A percentile compares a stretch with the other conserved stretches of the same genome.
phyloP scores from a whole-genome alignment of 164 flowering plant species.

The Amborella trichopoda region DNA sequence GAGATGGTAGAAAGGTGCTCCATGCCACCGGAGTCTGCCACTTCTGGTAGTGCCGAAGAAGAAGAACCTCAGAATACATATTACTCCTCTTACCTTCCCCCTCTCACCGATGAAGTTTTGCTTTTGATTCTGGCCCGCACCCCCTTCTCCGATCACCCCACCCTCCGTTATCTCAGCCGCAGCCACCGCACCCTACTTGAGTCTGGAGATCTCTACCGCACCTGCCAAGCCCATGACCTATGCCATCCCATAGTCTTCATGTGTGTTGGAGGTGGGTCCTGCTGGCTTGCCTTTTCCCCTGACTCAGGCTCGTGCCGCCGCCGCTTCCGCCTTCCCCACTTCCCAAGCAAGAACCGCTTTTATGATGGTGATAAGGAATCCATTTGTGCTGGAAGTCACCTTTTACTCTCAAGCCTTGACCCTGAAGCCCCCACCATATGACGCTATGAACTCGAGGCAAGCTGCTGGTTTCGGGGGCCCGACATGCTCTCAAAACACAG shows the following conservation, averaged over 20 bases:
- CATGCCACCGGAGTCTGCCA: too few relatives aligned
- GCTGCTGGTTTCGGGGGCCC: slow-evolving; percentile 58
- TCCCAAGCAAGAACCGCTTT: slow-evolving; percentile 50
- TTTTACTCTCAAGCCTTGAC: slow-evolving; percentile 70
- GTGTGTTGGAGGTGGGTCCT: too few relatives aligned
- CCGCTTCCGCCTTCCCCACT: slow-evolving; percentile 37
- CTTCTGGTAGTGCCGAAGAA: too few relatives aligned
- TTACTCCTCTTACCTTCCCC: slow-evolving; percentile 36
- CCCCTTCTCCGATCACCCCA: slow-evolving; percentile 49
- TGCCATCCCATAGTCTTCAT: too few relatives aligned
- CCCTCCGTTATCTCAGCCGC: slow-evolving; percentile 34
- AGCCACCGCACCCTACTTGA: slow-evolving; percentile 22
- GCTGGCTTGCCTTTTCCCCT: slow-evolving; percentile 44
- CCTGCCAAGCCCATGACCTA: too few relatives aligned
- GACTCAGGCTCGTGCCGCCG: slow-evolving; percentile 21
- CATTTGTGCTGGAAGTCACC: slow-evolving; percentile 59
- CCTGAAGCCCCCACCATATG: slow-evolving; percentile 41
- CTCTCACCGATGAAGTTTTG: slow-evolving; percentile 51
- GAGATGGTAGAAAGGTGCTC: too few relatives aligned
- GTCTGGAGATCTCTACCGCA: slow-evolving; percentile 43
- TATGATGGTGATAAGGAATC: slow-evolving; percentile 59
- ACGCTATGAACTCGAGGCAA: slow-evolving; percentile 49
- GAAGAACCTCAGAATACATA: slow-evolving; percentile 91
- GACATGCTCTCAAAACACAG: slow-evolving; percentile 59
- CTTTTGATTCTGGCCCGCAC: slow-evolving; percentile 45